A percentile compares a stretch with the other conserved stretches of the same genome.
Evolutionary conservation across 164 flowering plant species (phyloP).

Genomic region (Piper betle): DNA sequence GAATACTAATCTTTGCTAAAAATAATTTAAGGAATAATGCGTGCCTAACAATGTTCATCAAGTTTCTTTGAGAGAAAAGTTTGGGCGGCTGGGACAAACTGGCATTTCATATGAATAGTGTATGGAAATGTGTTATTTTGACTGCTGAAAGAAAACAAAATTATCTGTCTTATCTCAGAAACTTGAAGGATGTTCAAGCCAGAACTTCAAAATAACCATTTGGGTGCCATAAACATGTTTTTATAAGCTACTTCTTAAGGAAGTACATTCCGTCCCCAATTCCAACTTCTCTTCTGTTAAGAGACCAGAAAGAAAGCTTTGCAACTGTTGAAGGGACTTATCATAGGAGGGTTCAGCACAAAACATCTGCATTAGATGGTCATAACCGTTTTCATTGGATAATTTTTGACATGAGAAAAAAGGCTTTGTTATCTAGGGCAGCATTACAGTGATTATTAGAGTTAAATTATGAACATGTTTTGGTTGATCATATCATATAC

Average conservation of each 20-base stretch:
- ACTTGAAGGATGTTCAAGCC: too few relatives aligned
- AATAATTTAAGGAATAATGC: too few relatives aligned
- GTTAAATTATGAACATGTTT: not conserved
- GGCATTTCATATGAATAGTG: too few relatives aligned
- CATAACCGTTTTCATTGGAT: not conserved
- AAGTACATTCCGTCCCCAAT: conserved; percentile 64
- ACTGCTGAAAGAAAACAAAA: too few relatives aligned
- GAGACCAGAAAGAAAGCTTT: conserved; percentile 81
- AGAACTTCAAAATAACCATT: too few relatives aligned
- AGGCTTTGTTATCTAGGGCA: not conserved
- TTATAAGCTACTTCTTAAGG: conserved; percentile 39
- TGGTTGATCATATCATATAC: not conserved
- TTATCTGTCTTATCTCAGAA: too few relatives aligned
- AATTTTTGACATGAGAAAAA: not conserved
- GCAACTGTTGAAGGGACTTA: conserved; percentile 91
- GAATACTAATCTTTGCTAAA: too few relatives aligned
- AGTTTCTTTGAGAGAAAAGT: too few relatives aligned
- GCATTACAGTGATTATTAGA: not conserved
- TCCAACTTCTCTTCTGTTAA: conserved; percentile 90
- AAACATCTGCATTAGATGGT: conserved; percentile 57
- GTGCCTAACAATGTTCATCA: too few relatives aligned
- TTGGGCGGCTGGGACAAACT: too few relatives aligned
- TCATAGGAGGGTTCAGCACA: conserved; percentile 87
- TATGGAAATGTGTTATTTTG: too few relatives aligned
- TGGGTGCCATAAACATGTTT: not conserved